Evolutionary conservation across 192 early-diverging fungal genomes (phyloP), one percentile per base, ranked within the genome.

Genomic region (Mortierella antarctica): DNA sequence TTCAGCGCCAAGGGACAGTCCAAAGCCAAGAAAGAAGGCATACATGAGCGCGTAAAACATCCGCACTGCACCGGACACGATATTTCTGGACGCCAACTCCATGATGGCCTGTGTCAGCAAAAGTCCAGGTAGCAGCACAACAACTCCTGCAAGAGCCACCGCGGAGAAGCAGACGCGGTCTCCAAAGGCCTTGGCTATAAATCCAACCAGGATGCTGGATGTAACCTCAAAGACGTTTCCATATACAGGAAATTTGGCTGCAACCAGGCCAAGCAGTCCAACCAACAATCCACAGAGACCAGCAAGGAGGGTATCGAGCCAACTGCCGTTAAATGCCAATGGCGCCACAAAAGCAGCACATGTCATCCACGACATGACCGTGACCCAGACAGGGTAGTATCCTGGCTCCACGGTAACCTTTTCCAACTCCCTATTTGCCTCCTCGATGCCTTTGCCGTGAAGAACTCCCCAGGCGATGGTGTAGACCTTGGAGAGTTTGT

Each of bases 11-110:
- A 90, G 83, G 2, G 87, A 85, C 14, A 94, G 83, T 54, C 93
- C 94, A 67, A 90, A 95, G 46, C 90, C 94, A 21, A 94, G 84
- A 67, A 94, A 88, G 62, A 95, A 86, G 44, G 94, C 93, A 31
- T 89, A 91, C 69, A 95, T 92, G 14, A 97, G 72, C 10, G 95
- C 90, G 66, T 92, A 89, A 47, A 96, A 86, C 61, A 96, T 84
- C n/a, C 94, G 87, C 17, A 97, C 93, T 0, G 92, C 89, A 45
- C 97, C 97, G 7, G 92, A 91, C 49, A 97, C 90, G 79, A 96
- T 88, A 75, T 98, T 98, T 51, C 92, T 87, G 15, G 95, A 93
- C 1, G 93, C 89, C 70, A 98, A 82, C 71, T 98, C 96, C 81
- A 96, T 95, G 58, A 98, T 92, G 18, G 92, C 83, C 54, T 92